These are phyloP conservation scores for Scutellaria baicalensis DNA, from an alignment of 257 asterid genomes.

Conservation along the genomic window DNA sequence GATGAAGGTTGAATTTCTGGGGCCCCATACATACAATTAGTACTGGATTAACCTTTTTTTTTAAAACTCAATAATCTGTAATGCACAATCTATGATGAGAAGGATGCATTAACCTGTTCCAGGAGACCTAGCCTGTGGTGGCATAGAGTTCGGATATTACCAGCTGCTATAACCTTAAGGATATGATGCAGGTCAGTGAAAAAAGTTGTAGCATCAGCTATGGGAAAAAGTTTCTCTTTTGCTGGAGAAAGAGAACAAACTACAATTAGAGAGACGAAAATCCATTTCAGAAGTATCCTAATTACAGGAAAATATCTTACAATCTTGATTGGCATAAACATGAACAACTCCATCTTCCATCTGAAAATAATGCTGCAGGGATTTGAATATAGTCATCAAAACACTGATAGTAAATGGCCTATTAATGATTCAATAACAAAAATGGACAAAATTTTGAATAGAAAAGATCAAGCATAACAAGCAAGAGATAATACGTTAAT, in stretches of 20 bases:
- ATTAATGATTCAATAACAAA: background rate
- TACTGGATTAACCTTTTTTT: background rate
- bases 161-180: constrained; percentile 94
- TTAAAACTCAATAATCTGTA: background rate
- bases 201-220: constrained; percentile 90
- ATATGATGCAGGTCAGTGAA: constrained; percentile 93
- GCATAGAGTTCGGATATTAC: constrained; percentile 81
- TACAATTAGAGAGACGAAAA: constrained; percentile 13
- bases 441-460: background rate
- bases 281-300: background rate
- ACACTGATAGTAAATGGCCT: background rate
- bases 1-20: constrained; percentile 97
- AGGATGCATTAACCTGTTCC: constrained; percentile 58
- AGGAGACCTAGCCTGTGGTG: constrained; percentile 94
- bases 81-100: background rate
- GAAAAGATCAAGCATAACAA: constrained; percentile 17
- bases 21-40: background rate
- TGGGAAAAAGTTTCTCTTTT: constrained; percentile 73
- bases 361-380: constrained; percentile 76
- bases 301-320: constrained; percentile 39
- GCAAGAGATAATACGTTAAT: background rate
- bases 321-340: constrained; percentile 71
- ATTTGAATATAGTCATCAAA: constrained; percentile 18
- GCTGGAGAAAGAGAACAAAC: constrained; percentile 43
- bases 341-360: constrained; percentile 99